Evolutionary conservation across 2,329 filamentous ascomycete species (phyloP).

Genomic region (Xylaria sp.): DNA sequence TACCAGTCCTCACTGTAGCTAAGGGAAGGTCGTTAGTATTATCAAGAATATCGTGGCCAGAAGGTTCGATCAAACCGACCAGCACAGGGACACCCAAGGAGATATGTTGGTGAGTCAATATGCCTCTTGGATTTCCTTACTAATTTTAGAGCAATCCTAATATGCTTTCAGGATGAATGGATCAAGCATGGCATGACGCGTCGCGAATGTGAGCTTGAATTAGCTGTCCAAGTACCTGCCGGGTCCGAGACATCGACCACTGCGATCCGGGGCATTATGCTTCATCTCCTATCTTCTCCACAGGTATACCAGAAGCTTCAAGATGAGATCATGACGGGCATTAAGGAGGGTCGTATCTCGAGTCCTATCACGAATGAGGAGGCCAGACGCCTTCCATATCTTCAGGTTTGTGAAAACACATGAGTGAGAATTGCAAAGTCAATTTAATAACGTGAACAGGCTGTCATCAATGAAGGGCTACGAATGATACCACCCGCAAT

Average conservation of each 20-base stretch:
- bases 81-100: slow-evolving; percentile 11
- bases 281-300: slow-evolving; percentile 40
- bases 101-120: slow-evolving; percentile 42
- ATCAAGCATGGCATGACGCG: slow-evolving; percentile 43
- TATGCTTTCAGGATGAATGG: slow-evolving; percentile 42
- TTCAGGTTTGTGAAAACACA: slow-evolving; percentile 37
- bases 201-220: slow-evolving; percentile 44
- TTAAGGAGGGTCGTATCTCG: slow-evolving; percentile 41
- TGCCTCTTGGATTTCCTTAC: background rate
- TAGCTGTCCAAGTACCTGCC: slow-evolving; percentile 43
- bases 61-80: slow-evolving; percentile 34
- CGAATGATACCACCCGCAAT: slow-evolving; percentile 42
- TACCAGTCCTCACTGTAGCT: background rate
- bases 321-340: slow-evolving; percentile 37
- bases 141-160: background rate
- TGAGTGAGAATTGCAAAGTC: background rate
- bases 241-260: slow-evolving; percentile 43
- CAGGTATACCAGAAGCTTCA: slow-evolving; percentile 38
- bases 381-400: slow-evolving; percentile 43
- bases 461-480: slow-evolving; percentile 45
- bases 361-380: slow-evolving; percentile 42
- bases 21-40: slow-evolving; percentile 30
- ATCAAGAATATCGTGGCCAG: slow-evolving; percentile 39
- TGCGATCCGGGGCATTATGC: slow-evolving; percentile 40
- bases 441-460: slow-evolving; percentile 30